Evolutionary conservation across 352 stramenopile species (phyloP).

Genomic region (Phytophthora idaei): DNA sequence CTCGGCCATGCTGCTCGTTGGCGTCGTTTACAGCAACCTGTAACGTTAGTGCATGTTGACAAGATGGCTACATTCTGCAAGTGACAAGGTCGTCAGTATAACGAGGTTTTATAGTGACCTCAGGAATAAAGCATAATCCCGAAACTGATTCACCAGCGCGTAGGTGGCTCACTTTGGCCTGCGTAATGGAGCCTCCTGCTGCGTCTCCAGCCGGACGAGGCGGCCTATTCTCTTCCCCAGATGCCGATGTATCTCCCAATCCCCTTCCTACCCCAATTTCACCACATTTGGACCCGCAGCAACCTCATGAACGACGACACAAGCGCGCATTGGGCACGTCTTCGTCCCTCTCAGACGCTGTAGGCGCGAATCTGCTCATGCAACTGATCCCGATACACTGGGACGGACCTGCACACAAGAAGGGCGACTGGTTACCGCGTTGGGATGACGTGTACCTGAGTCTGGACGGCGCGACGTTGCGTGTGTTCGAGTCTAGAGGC

Average conservation of each 20-base stretch:
- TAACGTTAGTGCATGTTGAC: conserved; percentile 15
- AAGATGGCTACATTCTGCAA: not conserved
- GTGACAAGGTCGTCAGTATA: not conserved
- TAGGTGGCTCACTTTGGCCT: conserved; percentile 4
- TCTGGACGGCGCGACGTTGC: conserved; percentile 65
- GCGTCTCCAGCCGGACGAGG: conserved; percentile 9
- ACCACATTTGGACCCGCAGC: conserved; percentile 30
- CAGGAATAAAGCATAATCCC: conserved; percentile 10
- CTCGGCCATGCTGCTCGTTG: conserved; percentile 48
- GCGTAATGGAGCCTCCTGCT: conserved; percentile 24
- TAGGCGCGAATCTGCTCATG: conserved; percentile 47
- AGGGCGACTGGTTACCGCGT: conserved; percentile 79
- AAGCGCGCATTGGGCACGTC: conserved; percentile 7
- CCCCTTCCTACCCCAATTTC: conserved; percentile 11
- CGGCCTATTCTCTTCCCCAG: conserved; percentile 19
- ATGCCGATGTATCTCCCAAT: conserved; percentile 7
- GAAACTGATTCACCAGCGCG: conserved; percentile 29
- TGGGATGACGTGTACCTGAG: conserved; percentile 78
- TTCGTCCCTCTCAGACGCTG: conserved; percentile 22
- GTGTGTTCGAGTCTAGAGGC: conserved; percentile 71
- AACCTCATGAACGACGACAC: conserved; percentile 26
- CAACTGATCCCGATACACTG: conserved; percentile 75
- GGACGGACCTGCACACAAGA: conserved; percentile 67
- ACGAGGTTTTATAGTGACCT: conserved; percentile 3
- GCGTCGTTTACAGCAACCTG: conserved; percentile 47